Percentiles rank a stretch among this genome's conserved stretches.
Evolutionary conservation across 192 early-diverging fungal genomes (phyloP).

Genomic region (Ambispora gerdemannii): DNA sequence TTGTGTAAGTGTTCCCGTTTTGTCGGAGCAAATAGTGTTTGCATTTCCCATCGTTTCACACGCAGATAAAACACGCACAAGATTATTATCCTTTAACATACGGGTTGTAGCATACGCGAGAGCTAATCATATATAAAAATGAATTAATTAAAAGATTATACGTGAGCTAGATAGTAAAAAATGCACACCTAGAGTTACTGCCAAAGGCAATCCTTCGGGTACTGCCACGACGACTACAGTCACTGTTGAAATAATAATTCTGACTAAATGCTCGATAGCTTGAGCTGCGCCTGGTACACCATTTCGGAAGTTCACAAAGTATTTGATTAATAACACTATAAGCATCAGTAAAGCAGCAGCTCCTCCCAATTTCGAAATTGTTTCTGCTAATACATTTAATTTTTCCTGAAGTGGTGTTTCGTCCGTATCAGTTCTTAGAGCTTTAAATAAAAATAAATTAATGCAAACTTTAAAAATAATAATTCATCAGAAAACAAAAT

Average conservation of each 20-base stretch:
- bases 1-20: slow-evolving; percentile 97
- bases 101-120: slow-evolving; percentile 90
- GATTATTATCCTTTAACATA: slow-evolving; percentile 97
- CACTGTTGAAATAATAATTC: slow-evolving; percentile 86
- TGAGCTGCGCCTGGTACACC: slow-evolving; percentile 44
- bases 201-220: slow-evolving; percentile 96
- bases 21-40: slow-evolving; percentile 98
- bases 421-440: slow-evolving; percentile 78
- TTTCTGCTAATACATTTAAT: slow-evolving; percentile 81
- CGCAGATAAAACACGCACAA: slow-evolving; percentile 91
- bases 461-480: neutral
- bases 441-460: neutral
- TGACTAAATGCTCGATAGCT: slow-evolving; percentile 64
- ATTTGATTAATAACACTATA: slow-evolving; percentile 81
- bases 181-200: slow-evolving; percentile 77
- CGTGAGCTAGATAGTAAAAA: neutral
- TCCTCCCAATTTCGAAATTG: slow-evolving; percentile 92
- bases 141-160: slow-evolving; percentile 1
- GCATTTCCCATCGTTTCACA: slow-evolving; percentile 99
- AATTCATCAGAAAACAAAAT: neutral
- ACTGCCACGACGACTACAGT: slow-evolving; percentile 97
- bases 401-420: slow-evolving; percentile 92
- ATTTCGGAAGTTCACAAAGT: slow-evolving; percentile 60
- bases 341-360: slow-evolving; percentile 84
- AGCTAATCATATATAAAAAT: slow-evolving; percentile 40